These are phyloP conservation scores for Gleditsia sinensis DNA, from an alignment of 306 rosid genomes.

Conservation along the genomic window DNA sequence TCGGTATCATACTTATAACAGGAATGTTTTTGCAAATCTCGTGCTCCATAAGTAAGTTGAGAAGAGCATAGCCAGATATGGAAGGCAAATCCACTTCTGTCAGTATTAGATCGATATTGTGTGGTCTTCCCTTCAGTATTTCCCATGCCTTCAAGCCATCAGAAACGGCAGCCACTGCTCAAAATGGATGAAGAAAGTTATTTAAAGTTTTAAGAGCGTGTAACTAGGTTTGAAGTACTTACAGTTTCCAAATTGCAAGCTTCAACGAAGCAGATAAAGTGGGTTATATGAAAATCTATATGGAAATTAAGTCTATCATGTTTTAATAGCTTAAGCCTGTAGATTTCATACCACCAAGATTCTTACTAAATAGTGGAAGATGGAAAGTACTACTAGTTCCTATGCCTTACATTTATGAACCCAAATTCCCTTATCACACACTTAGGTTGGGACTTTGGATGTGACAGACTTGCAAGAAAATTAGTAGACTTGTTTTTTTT, in stretches of 20 bases:
- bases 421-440: slow-evolving; percentile 14
- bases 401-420: slow-evolving; percentile 26
- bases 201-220: slow-evolving; percentile 2
- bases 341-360: slow-evolving; percentile 23
- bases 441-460: slow-evolving; percentile 19
- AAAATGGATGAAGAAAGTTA: slow-evolving; percentile 5
- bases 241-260: neutral
- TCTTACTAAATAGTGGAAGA: slow-evolving; percentile 23
- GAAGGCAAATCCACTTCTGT: slow-evolving; percentile 74
- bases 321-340: slow-evolving; percentile 16
- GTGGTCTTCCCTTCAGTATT: slow-evolving; percentile 59
- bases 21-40: slow-evolving; percentile 70
- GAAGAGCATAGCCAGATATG: slow-evolving; percentile 71
- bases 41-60: slow-evolving; percentile 67
- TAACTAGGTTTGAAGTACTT: neutral
- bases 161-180: slow-evolving; percentile 71
- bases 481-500: slow-evolving; percentile 3
- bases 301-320: slow-evolving; percentile 10
- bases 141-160: slow-evolving; percentile 85
- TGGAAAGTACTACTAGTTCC: slow-evolving; percentile 27
- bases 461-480: slow-evolving; percentile 27
- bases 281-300: neutral
- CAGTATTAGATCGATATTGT: slow-evolving; percentile 62
- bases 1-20: slow-evolving; percentile 58
- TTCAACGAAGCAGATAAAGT: slow-evolving; percentile 7